Percentiles rank a stretch among this genome's conserved stretches.
phyloP scores from a whole-genome alignment of 2,329 filamentous ascomycete species.

The Exophiala alcalophila region DNA sequence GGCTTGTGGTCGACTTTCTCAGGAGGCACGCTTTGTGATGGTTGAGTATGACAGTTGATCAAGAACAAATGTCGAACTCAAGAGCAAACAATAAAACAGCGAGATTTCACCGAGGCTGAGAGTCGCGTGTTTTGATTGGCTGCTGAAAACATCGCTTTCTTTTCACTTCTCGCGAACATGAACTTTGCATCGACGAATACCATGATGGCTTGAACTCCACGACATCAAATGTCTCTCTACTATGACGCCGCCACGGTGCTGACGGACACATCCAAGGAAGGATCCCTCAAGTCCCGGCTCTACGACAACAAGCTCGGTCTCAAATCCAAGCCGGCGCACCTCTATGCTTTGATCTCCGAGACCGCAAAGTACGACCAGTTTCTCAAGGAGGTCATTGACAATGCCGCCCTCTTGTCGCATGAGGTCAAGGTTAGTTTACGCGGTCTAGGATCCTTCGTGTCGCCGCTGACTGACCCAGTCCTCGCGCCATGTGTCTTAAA shows the following conservation, averaged over 20 bases:
- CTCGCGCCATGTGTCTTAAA: constrained; percentile 19
- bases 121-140: constrained; percentile 1
- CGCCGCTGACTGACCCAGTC: constrained; percentile 41
- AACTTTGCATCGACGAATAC: neutral
- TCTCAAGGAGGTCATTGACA: constrained; percentile 85
- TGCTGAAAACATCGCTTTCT: too few relatives aligned
- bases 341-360: constrained; percentile 85
- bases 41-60: too few relatives aligned
- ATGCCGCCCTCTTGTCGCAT: constrained; percentile 67
- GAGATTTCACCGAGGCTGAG: constrained; percentile 6
- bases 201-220: neutral
- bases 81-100: neutral
- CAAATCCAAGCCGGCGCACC: constrained; percentile 74
- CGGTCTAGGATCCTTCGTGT: constrained; percentile 1
- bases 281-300: constrained; percentile 81
- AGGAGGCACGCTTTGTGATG: neutral
- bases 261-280: constrained; percentile 53
- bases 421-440: constrained; percentile 71
- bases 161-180: neutral
- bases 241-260: constrained; percentile 82
- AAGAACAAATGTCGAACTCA: too few relatives aligned
- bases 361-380: constrained; percentile 86
- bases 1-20: neutral
- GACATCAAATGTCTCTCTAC: constrained; percentile 77
- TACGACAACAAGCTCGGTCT: constrained; percentile 68